A percentile compares a stretch with the other conserved stretches of the same genome.
phyloP scores from a whole-genome alignment of 2,329 filamentous ascomycete genomes.

The Blastomyces parvus region DNA sequence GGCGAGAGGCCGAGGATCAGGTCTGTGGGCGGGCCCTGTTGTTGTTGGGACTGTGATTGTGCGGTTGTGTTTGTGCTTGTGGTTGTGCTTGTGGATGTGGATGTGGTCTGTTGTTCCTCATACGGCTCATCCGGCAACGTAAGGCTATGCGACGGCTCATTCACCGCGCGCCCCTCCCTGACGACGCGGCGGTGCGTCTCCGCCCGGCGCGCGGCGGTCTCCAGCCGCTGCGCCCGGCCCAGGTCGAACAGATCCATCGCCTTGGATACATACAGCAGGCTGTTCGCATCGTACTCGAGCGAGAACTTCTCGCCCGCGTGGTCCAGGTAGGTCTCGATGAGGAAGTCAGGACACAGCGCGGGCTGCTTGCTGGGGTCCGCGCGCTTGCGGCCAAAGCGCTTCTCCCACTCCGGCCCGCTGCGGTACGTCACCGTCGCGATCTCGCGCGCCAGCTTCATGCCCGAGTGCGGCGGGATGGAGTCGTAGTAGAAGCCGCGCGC shows the following conservation, averaged over 20 bases:
- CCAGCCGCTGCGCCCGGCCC: constrained; percentile 58
- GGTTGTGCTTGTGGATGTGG: background rate
- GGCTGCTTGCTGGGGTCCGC: constrained; percentile 80
- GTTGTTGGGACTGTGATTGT: constrained; percentile 15
- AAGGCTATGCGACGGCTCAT: constrained; percentile 58
- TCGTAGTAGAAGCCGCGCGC: constrained; percentile 90
- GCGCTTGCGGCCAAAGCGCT: constrained; percentile 76
- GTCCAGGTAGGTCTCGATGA: constrained; percentile 96
- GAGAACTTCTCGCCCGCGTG: constrained; percentile 98
- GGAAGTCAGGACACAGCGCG: constrained; percentile 90
- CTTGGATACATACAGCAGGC: constrained; percentile 90
- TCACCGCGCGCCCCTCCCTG: constrained; percentile 30
- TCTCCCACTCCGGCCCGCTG: constrained; percentile 95
- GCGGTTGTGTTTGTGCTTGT: background rate
- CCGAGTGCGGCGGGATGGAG: constrained; percentile 76
- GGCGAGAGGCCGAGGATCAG: constrained; percentile 64
- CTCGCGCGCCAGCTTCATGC: constrained; percentile 95
- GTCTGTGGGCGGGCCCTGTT: constrained; percentile 57
- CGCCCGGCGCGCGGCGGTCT: constrained; percentile 52
- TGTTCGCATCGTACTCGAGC: constrained; percentile 92
- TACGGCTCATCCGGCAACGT: constrained; percentile 78
- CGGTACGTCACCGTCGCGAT: constrained; percentile 97
- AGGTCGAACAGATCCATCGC: constrained; percentile 98
- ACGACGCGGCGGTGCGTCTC: constrained; percentile 52
- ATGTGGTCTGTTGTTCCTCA: constrained; percentile 59